Evolutionary conservation across 768 basidiomycete genomes (phyloP), one percentile per base, ranked within the genome.

Genomic region (Hypholoma sublateritium): DNA sequence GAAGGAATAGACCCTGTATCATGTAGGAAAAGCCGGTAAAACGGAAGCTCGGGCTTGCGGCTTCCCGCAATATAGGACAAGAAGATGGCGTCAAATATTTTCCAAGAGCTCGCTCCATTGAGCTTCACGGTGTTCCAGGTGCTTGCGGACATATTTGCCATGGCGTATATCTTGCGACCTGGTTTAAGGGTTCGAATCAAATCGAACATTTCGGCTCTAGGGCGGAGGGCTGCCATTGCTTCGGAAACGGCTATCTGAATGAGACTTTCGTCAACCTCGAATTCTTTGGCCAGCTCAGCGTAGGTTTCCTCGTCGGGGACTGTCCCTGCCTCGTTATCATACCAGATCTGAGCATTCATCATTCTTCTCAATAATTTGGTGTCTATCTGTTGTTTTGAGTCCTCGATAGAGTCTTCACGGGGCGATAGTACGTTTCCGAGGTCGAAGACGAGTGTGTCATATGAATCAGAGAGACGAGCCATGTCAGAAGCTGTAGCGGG

Each of bases 81-180:
- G 58, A 77, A 78, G 14, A 79, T 63, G 22, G 65, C 63, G 45
- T 74, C 71, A 51, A 71, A 72, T 16, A 74, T 56, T 1, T 56
- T 59, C 69, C 71, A 78, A 53, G 71, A 67, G 3, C 45, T 36
- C 9, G 60, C 69, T 12, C 58, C 52, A 25, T 65, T 70, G 47
- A 55, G 62, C 45, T 52, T 66, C 8, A 77, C 60, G 11, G 73
- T 62, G 22, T 61, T 66, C 53, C 68, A 76, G 48, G 77, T 75
- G 35, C 72, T 70, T 0, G 59, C 55, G 4, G 78, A 76, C 34
- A 79, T 77, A 59, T 79, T 79, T 13, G 74, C 74, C 71, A 77
- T 76, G 22, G 75, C 75, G 50, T 71, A 76, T 39, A 79, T 67
- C 24, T 62, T 65, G 4, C 74, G 56, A 8, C 53, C 67, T 24